Base-by-base conservation (phyloP, 371 early-diverging fungal species). In the Mortierella sp. region DNA sequence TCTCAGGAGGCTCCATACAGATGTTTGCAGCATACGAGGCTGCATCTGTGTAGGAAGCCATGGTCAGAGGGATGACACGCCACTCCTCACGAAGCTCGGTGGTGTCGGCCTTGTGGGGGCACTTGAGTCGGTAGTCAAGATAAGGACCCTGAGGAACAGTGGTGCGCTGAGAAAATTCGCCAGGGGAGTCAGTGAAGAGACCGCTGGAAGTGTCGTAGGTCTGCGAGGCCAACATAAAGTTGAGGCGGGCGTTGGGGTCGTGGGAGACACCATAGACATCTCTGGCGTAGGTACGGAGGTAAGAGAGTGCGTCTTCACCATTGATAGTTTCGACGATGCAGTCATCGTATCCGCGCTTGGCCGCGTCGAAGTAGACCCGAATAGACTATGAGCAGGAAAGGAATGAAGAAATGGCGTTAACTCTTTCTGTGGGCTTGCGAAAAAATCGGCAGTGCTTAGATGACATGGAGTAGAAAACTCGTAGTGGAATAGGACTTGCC, bases 181-280 rank as follows among this genome's bases (percentile, higher is more conserved):
- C 81, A 12, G 55, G 70, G 16, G 5, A 10, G 27, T 54, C 49
- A 10, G 16, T 12, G 38, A 55, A 81, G 35, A 21, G 1, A 18
- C 55, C 21, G 29, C 55, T 46, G 0, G 29, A n/a, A 16, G 70
- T 38, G 49, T 46, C 46, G 60, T 76, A 81, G 18, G 32, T 14
- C 27, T 76, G 72, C 51, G 21, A 58, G 24, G 74, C 65, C 14
- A 81, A n/a, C 3, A 56, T 63, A 32, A 38, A 14, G 75, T 74
- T 75, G 43, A 75, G 49, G 49, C 75, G 75, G 49, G 74, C 81
- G 11, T 74, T 74, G 10, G 74, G 21, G 29, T 81, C 81, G 12
- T 76, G 73, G 18, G 81, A 81, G 18, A 21, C 16, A 6, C 51
- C 51, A 21, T 6, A 21, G 6, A 21, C 18, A 4, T 51, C 51